Conservation (phyloP, 176 grass and related monocot genomes). For the Bonia amplexicaulis region DNA sequence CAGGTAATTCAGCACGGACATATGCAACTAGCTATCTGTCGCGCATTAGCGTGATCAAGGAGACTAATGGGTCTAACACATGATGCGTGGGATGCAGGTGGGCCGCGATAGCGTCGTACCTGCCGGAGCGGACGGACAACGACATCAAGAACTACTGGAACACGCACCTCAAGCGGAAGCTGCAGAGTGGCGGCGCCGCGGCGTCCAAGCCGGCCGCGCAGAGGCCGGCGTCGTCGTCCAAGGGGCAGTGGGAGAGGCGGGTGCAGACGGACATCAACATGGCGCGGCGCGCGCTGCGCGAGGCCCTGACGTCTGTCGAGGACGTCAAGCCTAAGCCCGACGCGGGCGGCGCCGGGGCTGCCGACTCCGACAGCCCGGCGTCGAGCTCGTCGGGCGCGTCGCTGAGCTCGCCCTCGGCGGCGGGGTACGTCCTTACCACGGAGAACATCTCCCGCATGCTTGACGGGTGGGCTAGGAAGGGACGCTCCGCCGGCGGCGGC, state of each 20-base stretch:
- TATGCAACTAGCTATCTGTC: background rate
- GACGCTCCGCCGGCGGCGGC: background rate
- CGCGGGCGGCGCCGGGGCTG: background rate
- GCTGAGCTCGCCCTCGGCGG: conserved; percentile 23
- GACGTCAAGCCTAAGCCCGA: conserved; percentile 17
- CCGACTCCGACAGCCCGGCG: conserved; percentile 18
- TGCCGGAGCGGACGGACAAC: conserved; percentile 90
- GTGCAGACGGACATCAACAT: conserved; percentile 81
- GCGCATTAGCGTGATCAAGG: background rate
- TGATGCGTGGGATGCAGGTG: conserved; percentile 26
- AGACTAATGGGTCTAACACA: background rate
- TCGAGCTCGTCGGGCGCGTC: conserved; percentile 38
- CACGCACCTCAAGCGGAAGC: conserved; percentile 90
- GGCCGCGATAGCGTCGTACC: conserved; percentile 91
- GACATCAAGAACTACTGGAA: conserved; percentile 99
- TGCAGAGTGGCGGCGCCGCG: background rate
- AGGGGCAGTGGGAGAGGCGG: conserved; percentile 79
- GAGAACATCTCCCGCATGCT: conserved; percentile 82
- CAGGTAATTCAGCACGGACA: conserved; percentile 20
- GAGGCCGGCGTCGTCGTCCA: conserved; percentile 39
- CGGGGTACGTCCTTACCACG: conserved; percentile 53
- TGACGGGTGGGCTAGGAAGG: conserved; percentile 49
- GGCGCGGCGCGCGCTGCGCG: conserved; percentile 58
- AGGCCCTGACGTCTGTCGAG: conserved; percentile 53
- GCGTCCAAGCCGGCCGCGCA: conserved; percentile 11